Percentiles rank a stretch among this genome's conserved stretches.
phyloP scores from a whole-genome alignment of 106 monocot genomes.

The Dendrobium nobile region DNA sequence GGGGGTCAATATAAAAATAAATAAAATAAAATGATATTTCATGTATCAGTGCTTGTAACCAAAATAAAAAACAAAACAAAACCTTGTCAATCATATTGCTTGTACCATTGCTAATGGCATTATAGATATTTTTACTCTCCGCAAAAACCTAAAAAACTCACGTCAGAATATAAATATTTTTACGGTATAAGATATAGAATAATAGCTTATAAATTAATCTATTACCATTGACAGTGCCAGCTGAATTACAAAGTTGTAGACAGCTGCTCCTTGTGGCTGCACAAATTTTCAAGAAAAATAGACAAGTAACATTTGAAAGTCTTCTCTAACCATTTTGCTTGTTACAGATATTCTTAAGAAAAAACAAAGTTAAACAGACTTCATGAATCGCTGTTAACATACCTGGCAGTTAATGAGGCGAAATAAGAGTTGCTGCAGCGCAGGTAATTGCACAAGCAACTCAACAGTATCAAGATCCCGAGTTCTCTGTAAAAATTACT shows the following conservation, averaged over 20 bases:
- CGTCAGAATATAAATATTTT: background rate
- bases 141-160: conserved; percentile 55
- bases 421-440: conserved; percentile 77
- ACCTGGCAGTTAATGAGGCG: conserved; percentile 89
- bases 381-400: background rate
- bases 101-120: conserved; percentile 81
- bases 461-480: conserved; percentile 68
- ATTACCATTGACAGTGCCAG: conserved; percentile 46
- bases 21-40: background rate
- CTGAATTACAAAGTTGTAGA: conserved; percentile 77
- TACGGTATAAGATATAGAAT: background rate
- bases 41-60: too few relatives aligned
- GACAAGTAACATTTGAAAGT: background rate
- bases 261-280: conserved; percentile 89
- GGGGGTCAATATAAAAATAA: background rate
- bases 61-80: background rate
- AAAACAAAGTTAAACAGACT: background rate
- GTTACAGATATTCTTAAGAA: background rate
- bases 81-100: conserved; percentile 95
- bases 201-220: background rate
- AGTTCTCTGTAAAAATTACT: conserved; percentile 40
- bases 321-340: too few relatives aligned
- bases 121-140: conserved; percentile 81
- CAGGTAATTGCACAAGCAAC: conserved; percentile 86
- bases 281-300: conserved; percentile 18